Evolutionary conservation across 768 basidiomycete genomes (phyloP).

Genomic region (Exidia glandulosa): DNA sequence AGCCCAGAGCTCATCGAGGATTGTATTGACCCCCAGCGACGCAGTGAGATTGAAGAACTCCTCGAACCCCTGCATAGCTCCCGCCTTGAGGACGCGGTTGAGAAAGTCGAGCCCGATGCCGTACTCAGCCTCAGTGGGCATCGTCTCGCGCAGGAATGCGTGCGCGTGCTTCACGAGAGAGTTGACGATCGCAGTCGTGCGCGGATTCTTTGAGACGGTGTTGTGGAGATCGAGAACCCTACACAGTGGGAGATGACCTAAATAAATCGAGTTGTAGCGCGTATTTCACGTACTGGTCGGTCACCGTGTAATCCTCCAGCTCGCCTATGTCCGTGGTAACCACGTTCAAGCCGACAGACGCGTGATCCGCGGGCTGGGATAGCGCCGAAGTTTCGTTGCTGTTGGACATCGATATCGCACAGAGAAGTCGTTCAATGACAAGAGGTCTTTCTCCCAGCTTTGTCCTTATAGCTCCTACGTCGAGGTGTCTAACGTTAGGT

Average conservation of each 20-base stretch:
- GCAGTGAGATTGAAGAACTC: slow-evolving; percentile 24
- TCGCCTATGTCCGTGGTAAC: slow-evolving; percentile 23
- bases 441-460: too few relatives aligned
- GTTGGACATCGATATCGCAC: too few relatives aligned
- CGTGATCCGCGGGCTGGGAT: too few relatives aligned
- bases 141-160: slow-evolving; percentile 26
- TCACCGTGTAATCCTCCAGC: slow-evolving; percentile 22
- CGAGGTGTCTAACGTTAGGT: too few relatives aligned
- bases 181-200: slow-evolving; percentile 20
- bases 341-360: too few relatives aligned
- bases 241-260: background rate
- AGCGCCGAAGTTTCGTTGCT: too few relatives aligned
- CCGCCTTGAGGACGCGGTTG: slow-evolving; percentile 26
- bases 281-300: slow-evolving; percentile 13
- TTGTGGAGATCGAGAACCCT: slow-evolving; percentile 18
- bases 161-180: slow-evolving; percentile 24
- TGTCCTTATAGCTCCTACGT: too few relatives aligned
- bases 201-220: slow-evolving; percentile 16
- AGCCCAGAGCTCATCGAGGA: slow-evolving; percentile 25
- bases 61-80: slow-evolving; percentile 25
- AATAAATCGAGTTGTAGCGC: background rate
- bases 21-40: slow-evolving; percentile 25
- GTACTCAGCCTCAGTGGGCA: slow-evolving; percentile 28
- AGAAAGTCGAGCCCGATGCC: slow-evolving; percentile 25
- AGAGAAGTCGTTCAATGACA: too few relatives aligned